Base-by-base conservation (phyloP, 1,284 basidiomycete species). In the Apiotrichum siamense region DNA sequence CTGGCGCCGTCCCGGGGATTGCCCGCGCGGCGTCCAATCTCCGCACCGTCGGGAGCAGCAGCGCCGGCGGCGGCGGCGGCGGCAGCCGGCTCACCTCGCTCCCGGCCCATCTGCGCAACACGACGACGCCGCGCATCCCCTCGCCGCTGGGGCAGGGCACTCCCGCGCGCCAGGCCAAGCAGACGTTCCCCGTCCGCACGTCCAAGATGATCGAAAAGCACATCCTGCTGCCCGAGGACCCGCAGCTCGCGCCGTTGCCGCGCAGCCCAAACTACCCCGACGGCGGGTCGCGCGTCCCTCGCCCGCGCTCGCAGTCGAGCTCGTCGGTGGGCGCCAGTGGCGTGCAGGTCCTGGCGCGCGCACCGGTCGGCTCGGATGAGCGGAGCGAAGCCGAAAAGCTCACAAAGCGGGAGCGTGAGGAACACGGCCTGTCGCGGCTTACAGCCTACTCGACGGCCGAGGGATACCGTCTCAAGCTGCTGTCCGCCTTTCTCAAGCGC, bases 121-220 rank as follows among this genome's bases (percentile, higher is more conserved):
- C 70, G 3, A 70, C 67, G 0, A 57, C 68, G 4, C 73, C 72
- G 10, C 53, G 63, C 4, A 65, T 75, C 26, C 73, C 73, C 10
- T 72, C 70, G 3, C 73, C 73, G 1, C 55, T 75, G 7, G 73
- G 73, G 2, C 64, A 69, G 55, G 73, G 73, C 15, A 75, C 73
- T 17, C 73, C 73, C 0, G 64, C 64, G 6, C 50, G 67, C 10
- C 47, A 52, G n/a, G 37, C 58, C 12, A 72, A 72, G 41, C 69
- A 70, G 48, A 65, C 67, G 2, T 56, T 75, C 72, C 84, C 52
- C 76, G 88, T 72, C 4, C 80, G 92, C 41, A 87, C 88, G 0
- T 91, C 88, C 15, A 97, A 97, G 76, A 91, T 87, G 1, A 87
- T 85, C 0, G 89, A 93, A 62, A 90, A 89, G 67, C 88, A 94